Evolutionary conservation across 2,329 filamentous ascomycete genomes (phyloP).

Genomic region (Colletotrichum destructivum): DNA sequence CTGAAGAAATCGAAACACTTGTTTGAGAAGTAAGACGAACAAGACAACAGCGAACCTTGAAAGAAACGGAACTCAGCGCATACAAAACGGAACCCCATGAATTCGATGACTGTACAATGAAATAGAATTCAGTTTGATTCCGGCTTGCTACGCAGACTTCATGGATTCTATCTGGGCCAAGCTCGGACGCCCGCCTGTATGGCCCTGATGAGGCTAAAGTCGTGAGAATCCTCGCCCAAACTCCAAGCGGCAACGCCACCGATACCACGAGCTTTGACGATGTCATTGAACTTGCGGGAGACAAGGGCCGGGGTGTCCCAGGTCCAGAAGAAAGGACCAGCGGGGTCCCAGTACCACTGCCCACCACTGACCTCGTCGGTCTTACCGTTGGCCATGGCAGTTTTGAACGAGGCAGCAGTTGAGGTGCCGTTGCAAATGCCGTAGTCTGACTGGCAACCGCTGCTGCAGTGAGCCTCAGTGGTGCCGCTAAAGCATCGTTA

Average conservation of each 20-base stretch:
- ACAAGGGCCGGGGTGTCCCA: conserved; percentile 69
- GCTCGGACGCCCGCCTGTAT: conserved; percentile 54
- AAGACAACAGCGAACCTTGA: no score
- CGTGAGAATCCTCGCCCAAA: conserved; percentile 63
- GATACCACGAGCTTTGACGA: conserved; percentile 58
- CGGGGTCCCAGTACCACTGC: conserved; percentile 68
- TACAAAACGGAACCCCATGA: no score
- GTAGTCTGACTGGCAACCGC: conserved; percentile 37
- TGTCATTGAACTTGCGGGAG: conserved; percentile 60
- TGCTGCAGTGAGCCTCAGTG: conserved; percentile 33
- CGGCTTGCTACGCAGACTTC: neutral
- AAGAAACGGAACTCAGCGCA: no score
- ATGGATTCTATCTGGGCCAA: conserved; percentile 1
- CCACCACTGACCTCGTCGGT: conserved; percentile 65
- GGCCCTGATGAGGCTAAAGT: conserved; percentile 60
- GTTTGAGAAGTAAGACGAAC: no score
- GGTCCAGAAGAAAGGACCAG: conserved; percentile 65
- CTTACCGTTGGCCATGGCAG: conserved; percentile 57
- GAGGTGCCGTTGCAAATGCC: conserved; percentile 38
- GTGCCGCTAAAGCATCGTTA: conserved; percentile 3
- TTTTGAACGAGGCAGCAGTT: conserved; percentile 54
- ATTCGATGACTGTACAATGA: no score
- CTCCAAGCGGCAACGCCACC: conserved; percentile 70
- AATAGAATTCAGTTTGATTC: neutral
- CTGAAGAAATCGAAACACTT: no score